phyloP scores from a whole-genome alignment of 371 early-diverging fungal species.

The Zychaea mexicana region DNA sequence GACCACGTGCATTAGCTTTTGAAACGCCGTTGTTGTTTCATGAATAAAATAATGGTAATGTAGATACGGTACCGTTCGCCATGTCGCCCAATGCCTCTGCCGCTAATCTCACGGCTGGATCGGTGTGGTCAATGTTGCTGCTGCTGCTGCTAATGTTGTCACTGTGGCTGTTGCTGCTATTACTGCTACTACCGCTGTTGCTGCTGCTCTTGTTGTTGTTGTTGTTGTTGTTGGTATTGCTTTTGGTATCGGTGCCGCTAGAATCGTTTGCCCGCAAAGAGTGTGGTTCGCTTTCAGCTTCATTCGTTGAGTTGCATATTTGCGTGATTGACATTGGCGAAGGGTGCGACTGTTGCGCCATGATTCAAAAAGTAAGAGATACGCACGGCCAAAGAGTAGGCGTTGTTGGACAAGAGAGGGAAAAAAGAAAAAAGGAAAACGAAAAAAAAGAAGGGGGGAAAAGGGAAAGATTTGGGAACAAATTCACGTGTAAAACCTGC shows the following conservation, averaged over 20 bases:
- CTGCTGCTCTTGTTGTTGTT: no score
- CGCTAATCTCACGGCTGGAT: constrained; percentile 61
- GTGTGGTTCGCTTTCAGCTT: background rate
- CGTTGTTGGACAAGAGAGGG: no score
- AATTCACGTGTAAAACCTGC: background rate
- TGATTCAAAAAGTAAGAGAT: constrained; percentile 1
- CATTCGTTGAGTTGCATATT: constrained; percentile 24
- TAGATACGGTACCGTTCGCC: constrained; percentile 32
- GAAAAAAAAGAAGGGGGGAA: background rate
- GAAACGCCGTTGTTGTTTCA: constrained; percentile 6
- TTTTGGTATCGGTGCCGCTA: constrained; percentile 34
- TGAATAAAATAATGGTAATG: background rate
- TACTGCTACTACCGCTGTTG: no score
- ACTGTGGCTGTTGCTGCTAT: background rate
- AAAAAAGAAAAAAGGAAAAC: background rate
- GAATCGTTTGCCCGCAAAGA: background rate
- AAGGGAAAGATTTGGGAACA: background rate
- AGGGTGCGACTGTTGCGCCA: constrained; percentile 18
- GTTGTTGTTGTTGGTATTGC: no score
- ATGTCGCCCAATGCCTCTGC: constrained; percentile 66
- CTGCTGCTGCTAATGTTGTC: no score
- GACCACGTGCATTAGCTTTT: constrained; percentile 12
- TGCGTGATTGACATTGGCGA: constrained; percentile 37
- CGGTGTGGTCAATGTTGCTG: constrained; percentile 29
- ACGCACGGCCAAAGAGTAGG: no score